phyloP scores from a whole-genome alignment of 371 early-diverging fungal species.

The Mucor lusitanicus region DNA sequence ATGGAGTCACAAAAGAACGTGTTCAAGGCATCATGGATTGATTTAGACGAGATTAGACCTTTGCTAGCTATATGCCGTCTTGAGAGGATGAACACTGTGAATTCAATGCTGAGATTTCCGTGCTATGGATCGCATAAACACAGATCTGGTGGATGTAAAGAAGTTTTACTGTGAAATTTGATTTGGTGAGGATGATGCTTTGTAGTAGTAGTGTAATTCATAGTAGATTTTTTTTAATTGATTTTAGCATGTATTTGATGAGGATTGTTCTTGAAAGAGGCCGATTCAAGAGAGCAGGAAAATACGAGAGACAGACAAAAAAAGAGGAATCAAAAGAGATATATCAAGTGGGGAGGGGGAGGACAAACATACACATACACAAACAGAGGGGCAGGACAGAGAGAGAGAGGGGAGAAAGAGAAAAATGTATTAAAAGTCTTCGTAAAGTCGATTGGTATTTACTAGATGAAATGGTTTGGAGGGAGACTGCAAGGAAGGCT shows the following conservation, averaged over 20 bases:
- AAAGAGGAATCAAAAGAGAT: neutral
- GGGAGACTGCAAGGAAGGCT: constrained; percentile 11
- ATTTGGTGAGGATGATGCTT: neutral
- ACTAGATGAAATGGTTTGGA: constrained; percentile 42
- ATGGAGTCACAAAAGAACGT: constrained; percentile 1
- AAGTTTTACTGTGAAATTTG: neutral
- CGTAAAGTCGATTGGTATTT: constrained; percentile 34
- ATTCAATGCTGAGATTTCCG: neutral
- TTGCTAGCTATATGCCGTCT: no score
- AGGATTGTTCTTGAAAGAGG: neutral
- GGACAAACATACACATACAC: neutral
- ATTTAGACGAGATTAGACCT: neutral
- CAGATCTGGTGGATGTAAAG: neutral
- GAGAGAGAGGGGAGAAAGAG: neutral
- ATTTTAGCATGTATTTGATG: neutral
- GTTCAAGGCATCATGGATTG: neutral
- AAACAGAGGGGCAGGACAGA: neutral
- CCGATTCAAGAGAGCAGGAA: neutral
- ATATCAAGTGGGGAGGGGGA: neutral
- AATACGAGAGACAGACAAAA: neutral
- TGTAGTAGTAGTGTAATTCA: neutral
- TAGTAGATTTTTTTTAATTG: neutral
- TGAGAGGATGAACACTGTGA: no score
- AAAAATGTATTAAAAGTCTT: constrained; percentile 29
- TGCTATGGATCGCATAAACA: neutral